phyloP scores from a whole-genome alignment of 257 asterid genomes.

The Fraxinus excelsior region DNA sequence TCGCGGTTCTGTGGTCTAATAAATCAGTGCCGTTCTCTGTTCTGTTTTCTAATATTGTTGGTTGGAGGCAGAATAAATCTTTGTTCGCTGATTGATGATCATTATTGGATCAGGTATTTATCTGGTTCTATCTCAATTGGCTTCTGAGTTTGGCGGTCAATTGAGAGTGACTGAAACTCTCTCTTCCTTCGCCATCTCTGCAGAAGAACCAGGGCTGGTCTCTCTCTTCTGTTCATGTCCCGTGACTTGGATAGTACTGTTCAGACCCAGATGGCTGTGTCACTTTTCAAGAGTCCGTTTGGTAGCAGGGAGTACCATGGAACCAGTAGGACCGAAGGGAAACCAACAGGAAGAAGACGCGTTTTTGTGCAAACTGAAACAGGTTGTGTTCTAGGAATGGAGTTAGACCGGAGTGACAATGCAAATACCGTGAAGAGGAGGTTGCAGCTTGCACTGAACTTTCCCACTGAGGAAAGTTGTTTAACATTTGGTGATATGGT shows the following conservation, averaged over 20 bases:
- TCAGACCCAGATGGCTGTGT: constrained; percentile 95
- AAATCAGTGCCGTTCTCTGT: constrained; percentile 19
- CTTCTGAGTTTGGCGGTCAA: constrained; percentile 54
- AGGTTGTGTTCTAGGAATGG: constrained; percentile 94
- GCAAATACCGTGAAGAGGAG: constrained; percentile 91
- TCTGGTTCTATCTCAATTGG: constrained; percentile 40
- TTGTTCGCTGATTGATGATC: constrained; percentile 51
- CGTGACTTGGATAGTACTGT: constrained; percentile 79
- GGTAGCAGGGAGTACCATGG: constrained; percentile 71
- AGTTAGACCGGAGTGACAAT: constrained; percentile 82
- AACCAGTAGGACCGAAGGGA: constrained; percentile 61
- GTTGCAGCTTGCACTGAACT: constrained; percentile 78
- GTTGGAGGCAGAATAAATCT: constrained; percentile 20
- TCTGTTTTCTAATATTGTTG: constrained; percentile 6
- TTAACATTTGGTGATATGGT: constrained; percentile 85
- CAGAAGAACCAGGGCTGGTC: constrained; percentile 30
- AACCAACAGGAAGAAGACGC: constrained; percentile 61
- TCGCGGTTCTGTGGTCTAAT: no score
- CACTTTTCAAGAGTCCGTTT: constrained; percentile 72
- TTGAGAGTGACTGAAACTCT: constrained; percentile 49
- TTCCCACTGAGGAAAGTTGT: constrained; percentile 86
- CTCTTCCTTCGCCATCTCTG: constrained; percentile 61
- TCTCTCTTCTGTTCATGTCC: constrained; percentile 60
- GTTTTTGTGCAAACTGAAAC: constrained; percentile 91
- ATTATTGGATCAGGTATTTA: constrained; percentile 27